phyloP scores from a whole-genome alignment of 331 rosid species.

The Arachis monticola region DNA sequence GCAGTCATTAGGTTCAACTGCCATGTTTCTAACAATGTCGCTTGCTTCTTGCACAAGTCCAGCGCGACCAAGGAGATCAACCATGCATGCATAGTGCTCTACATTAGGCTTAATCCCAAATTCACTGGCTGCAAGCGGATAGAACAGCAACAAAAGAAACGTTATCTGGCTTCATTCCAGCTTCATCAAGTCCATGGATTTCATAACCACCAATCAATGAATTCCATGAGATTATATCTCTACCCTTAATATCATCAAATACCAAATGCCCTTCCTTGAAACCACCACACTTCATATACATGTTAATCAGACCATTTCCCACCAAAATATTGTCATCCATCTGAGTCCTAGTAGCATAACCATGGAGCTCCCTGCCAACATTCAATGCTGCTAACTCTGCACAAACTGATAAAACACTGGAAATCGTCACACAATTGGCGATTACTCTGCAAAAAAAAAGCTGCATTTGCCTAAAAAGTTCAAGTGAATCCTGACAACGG shows the following conservation, averaged over 20 bases:
- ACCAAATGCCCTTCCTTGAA: conserved; percentile 64
- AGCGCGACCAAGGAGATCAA: conserved; percentile 88
- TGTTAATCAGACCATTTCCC: conserved; percentile 74
- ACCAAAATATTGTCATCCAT: conserved; percentile 71
- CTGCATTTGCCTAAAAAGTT: too few relatives aligned
- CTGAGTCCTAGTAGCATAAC: conserved; percentile 43
- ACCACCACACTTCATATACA: conserved; percentile 80
- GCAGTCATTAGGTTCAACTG: conserved; percentile 73
- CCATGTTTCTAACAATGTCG: conserved; percentile 66
- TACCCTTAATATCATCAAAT: conserved; percentile 52
- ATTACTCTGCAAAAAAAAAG: too few relatives aligned
- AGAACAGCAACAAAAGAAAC: conserved; percentile 71
- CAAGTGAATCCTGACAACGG: too few relatives aligned
- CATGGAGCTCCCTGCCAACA: conserved; percentile 79
- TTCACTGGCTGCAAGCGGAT: conserved; percentile 72
- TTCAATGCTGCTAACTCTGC: conserved; percentile 69
- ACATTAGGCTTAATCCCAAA: conserved; percentile 64
- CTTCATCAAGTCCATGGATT: conserved; percentile 73
- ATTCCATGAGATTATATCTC: conserved; percentile 83
- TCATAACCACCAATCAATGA: conserved; percentile 81
- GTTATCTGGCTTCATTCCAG: conserved; percentile 64
- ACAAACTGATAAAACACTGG: conserved; percentile 40
- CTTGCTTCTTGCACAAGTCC: conserved; percentile 79
- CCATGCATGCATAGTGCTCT: conserved; percentile 89
- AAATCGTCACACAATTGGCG: too few relatives aligned